Base-by-base conservation (phyloP, 2,329 filamentous ascomycete genomes). In the Coleophoma eucalyptorum region DNA sequence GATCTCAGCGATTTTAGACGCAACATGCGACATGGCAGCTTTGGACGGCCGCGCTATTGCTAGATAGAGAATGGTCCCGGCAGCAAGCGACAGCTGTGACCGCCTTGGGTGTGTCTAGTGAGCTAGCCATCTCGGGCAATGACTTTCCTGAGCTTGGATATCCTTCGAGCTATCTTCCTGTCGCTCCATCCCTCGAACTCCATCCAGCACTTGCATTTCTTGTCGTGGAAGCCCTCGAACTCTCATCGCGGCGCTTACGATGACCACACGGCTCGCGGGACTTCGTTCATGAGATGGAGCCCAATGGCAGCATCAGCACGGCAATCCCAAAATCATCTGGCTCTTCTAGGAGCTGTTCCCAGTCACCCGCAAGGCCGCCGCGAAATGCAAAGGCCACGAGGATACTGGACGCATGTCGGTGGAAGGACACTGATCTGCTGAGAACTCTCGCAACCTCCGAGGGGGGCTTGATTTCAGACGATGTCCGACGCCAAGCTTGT, bases 401-500 rank as follows among this genome's bases (percentile, higher is more conserved):
- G 44, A 84, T 87, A 44, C 67, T 78, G 18, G 72, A 77, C 42
- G 87, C 87, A 31, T 90, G 86, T 69, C 72, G 70, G 55, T 70
- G 69, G 62, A 73, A 68, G 47, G 79, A 90, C 63, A 67, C 86
- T 34, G 68, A 75, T 34, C 69, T 70, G 41, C 74, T 91, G 50
- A 74, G 79, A 53, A 62, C 62, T 12, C 72, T 87, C 53, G 86
- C 87, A 37, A 77, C 79, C 47, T 81, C 82, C 1, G 70, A 74
- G 48, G 86, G 84, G n/a, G 87, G 87, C 16, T 77, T 90, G 55
- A 64, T 90, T 50, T 77, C 75, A 18, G 87, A 91, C 65, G 71
- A 75, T 26, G 68, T 94, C 55, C 86, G 92, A 58, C 80, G 81
- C 63, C 72, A 75, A 67, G 90, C 89, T 59, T 97, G 93, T 95